Evolutionary conservation across 805 yeast genomes (phyloP), one percentile per base, ranked within the genome.

Genomic region (Saturnispora mendoncae): DNA sequence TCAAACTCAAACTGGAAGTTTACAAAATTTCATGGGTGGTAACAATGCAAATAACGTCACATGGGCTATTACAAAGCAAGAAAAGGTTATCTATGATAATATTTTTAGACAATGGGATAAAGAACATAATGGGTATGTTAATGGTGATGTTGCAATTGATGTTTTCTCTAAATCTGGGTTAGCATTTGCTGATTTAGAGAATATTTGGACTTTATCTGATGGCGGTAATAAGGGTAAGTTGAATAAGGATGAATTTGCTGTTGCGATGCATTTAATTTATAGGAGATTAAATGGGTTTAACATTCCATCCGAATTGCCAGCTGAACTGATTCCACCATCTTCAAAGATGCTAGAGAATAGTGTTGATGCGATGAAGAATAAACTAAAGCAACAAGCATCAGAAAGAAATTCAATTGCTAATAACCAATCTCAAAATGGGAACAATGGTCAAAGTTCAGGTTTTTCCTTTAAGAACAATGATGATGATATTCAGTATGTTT

Each of bases 261-360:
- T 92, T 27, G 97, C 97, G 25, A 92, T 90, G 97, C 97, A 94
- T 68, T 69, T 90, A 45, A 90, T 90, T 33, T 90, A 92, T 64
- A 76, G 96, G 59, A 74, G 90, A 47, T 66, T 90, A 56, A 88
- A 87, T 55, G 97, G 97, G 2, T 77, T 75, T 48, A 85, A 82
- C n/a, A 64, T 92, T 38, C 98, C 98, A 19, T 57, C 69, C 36
- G 67, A 78, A 41, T 70, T 90, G 40, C 97, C 97, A 3, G 86
- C 94, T 2, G 94, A 87, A 55, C 72, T 90, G 48, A 66, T 87
- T 24, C 97, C 98, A 6, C 94, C 95, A 2, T 82, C 94, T 6
- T 73, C 82, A 29, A 76, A 78, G 52, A 70, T 82, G 45, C 64
- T 92, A 45, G 80, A 83, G 48, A 85, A 80, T 50, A 72, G 82